Base-by-base conservation (phyloP, 352 stramenopile genomes). In the Phytopythium helicoides region DNA sequence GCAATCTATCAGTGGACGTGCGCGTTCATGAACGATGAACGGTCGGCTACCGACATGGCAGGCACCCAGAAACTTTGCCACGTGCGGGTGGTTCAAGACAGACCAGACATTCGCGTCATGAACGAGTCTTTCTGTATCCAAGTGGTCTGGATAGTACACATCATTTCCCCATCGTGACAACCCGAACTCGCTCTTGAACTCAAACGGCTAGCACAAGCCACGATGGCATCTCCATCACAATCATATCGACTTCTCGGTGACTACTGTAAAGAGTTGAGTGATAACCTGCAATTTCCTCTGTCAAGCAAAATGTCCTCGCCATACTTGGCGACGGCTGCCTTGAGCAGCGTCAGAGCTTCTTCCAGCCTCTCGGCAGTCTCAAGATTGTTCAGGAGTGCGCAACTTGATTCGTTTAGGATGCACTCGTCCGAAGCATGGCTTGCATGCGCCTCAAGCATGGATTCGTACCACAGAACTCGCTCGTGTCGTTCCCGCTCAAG, bases 21-120 rank as follows among this genome's bases (percentile, higher is more conserved):
- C 63, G 1, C 40, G 38, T 31, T 72, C 55, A 33, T 72, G 63
- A 10, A 58, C 50, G 18, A 72, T 16, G n/a, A n/a, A n/a, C n/a
- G n/a, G n/a, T n/a, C n/a, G n/a, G n/a, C n/a, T n/a, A n/a, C n/a
- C n/a, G n/a, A 68, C 53, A 48, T 68, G 57, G 11, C 54, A 72
- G 1, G 35, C 63, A 9, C 55, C 63, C 12, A 71, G 31, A 26
- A 72, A 44, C 28, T 64, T 68, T 0, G 37, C 51, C n/a, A 72
- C 47, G 40, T 72, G 59, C 26, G 63, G 63, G 15, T 72, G 59
- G 14, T 66, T 59, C 5, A 72, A 41, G 35, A 60, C 48, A n/a
- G 59, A 34, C 63, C 59, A 72, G 12, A 67, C 40, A 1, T 5
- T 33, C 11, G 21, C 40, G 3, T 47, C 40, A 5, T 14, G 9